These are phyloP conservation scores for Pistacia integerrima DNA, from an alignment of 345 rosid genomes.

Conservation along the genomic window DNA sequence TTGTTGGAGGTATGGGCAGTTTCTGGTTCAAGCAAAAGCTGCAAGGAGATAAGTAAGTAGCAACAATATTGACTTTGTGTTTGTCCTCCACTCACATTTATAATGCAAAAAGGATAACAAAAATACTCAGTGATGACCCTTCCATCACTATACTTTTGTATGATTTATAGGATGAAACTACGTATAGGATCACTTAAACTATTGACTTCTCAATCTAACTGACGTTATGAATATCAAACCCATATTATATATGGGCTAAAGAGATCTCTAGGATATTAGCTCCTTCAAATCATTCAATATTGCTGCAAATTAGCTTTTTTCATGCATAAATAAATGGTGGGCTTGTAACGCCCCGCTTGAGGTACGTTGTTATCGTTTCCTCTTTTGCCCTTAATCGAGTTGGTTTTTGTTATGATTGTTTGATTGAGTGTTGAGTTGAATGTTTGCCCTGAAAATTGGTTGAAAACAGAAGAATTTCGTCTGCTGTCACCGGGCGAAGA, in stretches of 20 bases:
- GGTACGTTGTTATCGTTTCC: no score
- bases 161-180: background rate
- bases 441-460: no score
- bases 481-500: no score
- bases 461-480: no score
- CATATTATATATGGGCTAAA: background rate
- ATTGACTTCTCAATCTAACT: conserved; percentile 1
- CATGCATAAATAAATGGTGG: no score
- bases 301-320: no score
- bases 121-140: conserved; percentile 1
- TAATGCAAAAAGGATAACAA: background rate
- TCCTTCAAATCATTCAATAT: background rate
- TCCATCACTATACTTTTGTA: conserved; percentile 3
- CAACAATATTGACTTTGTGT: conserved; percentile 24
- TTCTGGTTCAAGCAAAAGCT: conserved; percentile 34
- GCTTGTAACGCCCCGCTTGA: no score
- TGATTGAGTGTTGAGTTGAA: no score
- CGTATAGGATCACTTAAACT: background rate
- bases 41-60: conserved; percentile 26
- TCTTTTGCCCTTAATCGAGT: no score
- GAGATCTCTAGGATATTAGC: no score
- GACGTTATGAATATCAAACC: background rate
- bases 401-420: no score
- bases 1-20: conserved; percentile 27
- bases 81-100: conserved; percentile 28